A percentile compares a stretch with the other conserved stretches of the same genome.
phyloP scores from a whole-genome alignment of 805 yeast species.

The Cephaloascus fragrans region DNA sequence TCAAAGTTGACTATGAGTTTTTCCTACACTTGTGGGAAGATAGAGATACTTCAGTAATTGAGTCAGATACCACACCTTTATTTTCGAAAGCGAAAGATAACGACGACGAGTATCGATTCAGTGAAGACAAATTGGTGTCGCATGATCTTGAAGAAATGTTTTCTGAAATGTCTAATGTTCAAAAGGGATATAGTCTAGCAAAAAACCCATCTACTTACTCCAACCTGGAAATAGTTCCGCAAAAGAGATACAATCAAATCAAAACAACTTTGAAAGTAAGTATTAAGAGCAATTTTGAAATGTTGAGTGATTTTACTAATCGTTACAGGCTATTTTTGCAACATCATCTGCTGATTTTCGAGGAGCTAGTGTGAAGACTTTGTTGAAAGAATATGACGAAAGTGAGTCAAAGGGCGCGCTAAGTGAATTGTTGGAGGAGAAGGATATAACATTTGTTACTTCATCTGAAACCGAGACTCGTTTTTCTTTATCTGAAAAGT shows the following conservation, averaged over 20 bases:
- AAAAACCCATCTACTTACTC: constrained; percentile 33
- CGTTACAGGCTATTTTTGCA: constrained; percentile 38
- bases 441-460: constrained; percentile 42
- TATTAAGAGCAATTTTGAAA: background rate
- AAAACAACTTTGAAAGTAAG: constrained; percentile 27
- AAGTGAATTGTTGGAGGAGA: constrained; percentile 39
- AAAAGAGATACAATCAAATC: constrained; percentile 19
- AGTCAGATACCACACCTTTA: constrained; percentile 23
- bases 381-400: constrained; percentile 37
- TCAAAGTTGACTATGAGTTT: constrained; percentile 36
- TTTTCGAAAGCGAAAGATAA: constrained; percentile 37
- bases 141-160: constrained; percentile 28
- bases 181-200: constrained; percentile 48
- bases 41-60: constrained; percentile 24
- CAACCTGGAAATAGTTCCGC: constrained; percentile 5
- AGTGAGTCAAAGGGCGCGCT: constrained; percentile 40
- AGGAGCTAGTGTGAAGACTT: constrained; percentile 30
- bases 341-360: constrained; percentile 40
- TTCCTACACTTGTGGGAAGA: constrained; percentile 61
- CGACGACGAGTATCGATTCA: constrained; percentile 31
- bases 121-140: constrained; percentile 14
- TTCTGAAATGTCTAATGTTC: constrained; percentile 58
- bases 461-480: constrained; percentile 28
- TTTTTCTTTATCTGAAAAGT: constrained; percentile 46
- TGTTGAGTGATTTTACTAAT: background rate